These are phyloP conservation scores for Cantharellus anzutake DNA, from an alignment of 768 basidiomycete species.

Conservation along the genomic window DNA sequence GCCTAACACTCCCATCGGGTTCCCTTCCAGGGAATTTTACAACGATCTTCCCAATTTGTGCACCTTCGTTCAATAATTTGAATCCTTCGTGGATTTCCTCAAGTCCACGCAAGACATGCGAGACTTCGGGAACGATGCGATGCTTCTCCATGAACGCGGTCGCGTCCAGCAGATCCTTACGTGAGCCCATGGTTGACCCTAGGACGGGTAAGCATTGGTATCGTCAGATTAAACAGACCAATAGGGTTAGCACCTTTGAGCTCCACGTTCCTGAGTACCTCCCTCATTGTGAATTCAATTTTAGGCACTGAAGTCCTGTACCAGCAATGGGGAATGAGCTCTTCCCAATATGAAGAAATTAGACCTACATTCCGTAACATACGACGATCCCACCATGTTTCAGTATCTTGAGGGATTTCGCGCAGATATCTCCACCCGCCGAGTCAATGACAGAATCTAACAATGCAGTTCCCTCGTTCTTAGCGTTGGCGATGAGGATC, in stretches of 20 bases:
- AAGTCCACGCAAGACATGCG: conserved; percentile 49
- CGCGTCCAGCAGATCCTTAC: conserved; percentile 49
- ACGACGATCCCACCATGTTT: conserved; percentile 39
- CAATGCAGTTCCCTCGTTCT: conserved; percentile 13
- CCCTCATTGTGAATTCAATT: conserved; percentile 54
- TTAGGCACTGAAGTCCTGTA: conserved; percentile 40
- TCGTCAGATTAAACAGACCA: neutral
- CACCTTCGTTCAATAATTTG: conserved; percentile 37
- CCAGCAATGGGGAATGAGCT: no score
- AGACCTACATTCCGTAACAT: conserved; percentile 41
- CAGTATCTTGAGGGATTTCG: conserved; percentile 28
- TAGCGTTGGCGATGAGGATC: conserved; percentile 18
- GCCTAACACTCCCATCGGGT: neutral
- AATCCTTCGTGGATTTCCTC: conserved; percentile 50
- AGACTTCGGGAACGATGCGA: conserved; percentile 48
- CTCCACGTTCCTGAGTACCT: conserved; percentile 55
- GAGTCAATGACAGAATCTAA: conserved; percentile 53
- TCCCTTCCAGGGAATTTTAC: conserved; percentile 13
- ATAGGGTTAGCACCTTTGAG: conserved; percentile 35
- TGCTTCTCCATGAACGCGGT: conserved; percentile 50
- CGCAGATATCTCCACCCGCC: conserved; percentile 46
- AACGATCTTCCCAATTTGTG: conserved; percentile 67
- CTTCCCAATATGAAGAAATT: no score
- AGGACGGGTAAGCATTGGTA: neutral
- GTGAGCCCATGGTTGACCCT: conserved; percentile 80